phyloP scores from a whole-genome alignment of 169 alveolate species.

The Plasmodium inui region DNA sequence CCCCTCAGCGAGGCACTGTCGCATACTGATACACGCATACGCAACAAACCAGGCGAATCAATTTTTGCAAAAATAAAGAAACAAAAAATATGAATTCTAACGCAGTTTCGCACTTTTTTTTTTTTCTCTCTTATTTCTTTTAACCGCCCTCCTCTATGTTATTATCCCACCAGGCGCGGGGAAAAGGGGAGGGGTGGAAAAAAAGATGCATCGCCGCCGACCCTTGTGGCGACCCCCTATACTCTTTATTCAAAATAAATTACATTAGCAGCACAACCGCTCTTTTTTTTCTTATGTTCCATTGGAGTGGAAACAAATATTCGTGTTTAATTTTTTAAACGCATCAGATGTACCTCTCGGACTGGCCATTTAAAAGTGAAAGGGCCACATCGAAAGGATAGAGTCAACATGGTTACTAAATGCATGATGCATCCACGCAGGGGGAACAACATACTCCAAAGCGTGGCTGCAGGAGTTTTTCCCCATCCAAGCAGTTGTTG shows the following conservation, averaged over 20 bases:
- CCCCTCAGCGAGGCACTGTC: background rate
- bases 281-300: background rate
- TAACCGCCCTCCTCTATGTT: background rate
- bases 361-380: background rate
- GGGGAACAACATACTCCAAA: background rate
- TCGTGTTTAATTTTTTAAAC: background rate
- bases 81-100: background rate
- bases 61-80: background rate
- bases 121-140: background rate
- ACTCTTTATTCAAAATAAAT: too few species aligned
- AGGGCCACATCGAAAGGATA: background rate
- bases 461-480: background rate
- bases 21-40: background rate
- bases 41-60: background rate
- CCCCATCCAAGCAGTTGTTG: background rate
- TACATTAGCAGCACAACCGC: background rate
- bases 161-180: background rate
- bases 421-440: background rate
- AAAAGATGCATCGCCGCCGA: background rate
- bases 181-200: background rate
- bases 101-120: background rate
- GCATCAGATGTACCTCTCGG: background rate
- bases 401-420: background rate
- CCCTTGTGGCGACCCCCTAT: background rate
- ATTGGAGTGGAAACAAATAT: background rate